phyloP scores from a whole-genome alignment of 2,329 filamentous ascomycete species.

The Aspergillus sp. region DNA sequence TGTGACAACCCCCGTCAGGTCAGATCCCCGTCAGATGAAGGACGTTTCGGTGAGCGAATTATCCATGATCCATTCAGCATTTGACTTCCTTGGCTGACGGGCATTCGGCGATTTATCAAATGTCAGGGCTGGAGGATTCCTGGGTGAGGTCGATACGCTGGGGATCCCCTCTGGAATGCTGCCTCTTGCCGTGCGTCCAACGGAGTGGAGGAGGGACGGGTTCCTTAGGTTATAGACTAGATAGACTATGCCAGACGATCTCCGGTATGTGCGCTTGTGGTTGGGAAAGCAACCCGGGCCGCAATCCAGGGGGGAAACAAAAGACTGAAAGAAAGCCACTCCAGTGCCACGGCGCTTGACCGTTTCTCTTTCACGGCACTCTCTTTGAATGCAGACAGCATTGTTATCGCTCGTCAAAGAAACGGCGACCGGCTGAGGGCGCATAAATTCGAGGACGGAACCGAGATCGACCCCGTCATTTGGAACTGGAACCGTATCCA shows the following conservation, averaged over 20 bases:
- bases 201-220: background rate
- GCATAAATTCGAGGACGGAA: background rate
- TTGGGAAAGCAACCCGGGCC: background rate
- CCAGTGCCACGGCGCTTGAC: background rate
- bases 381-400: background rate
- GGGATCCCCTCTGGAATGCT: background rate
- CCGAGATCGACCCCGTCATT: no score
- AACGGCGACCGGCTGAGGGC: background rate
- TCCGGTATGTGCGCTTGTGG: constrained; percentile 6
- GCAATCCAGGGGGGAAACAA: background rate
- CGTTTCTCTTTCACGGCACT: background rate
- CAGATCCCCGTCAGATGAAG: no score
- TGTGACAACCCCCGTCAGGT: no score
- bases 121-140: background rate
- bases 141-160: background rate
- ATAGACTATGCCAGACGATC: constrained; percentile 7
- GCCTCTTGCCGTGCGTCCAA: background rate
- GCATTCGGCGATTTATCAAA: background rate
- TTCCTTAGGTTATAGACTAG: background rate
- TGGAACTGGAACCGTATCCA: no score
- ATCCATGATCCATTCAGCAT: background rate
- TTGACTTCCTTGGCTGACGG: background rate
- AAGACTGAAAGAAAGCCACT: background rate
- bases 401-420: background rate
- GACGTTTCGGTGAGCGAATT: no score